Evolutionary conservation across 108 stramenopile species (phyloP).

Genomic region (Cyclotella baltica): DNA sequence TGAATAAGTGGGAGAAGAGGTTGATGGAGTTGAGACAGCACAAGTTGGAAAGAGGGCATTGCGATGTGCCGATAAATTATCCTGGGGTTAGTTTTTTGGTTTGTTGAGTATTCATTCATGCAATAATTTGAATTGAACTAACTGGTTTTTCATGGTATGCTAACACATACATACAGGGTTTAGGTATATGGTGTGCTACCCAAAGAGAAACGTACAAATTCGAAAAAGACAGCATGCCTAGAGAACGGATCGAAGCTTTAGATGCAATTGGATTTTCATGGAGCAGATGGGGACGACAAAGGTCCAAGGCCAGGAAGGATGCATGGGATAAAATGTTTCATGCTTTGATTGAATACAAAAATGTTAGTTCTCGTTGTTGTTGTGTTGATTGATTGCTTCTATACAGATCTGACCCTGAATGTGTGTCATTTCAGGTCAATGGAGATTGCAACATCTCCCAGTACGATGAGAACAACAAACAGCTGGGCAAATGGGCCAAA

Average conservation of each 20-base stretch:
- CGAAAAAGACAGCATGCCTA: conserved; percentile 19
- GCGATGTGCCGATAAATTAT: conserved; percentile 45
- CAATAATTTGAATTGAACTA: no score
- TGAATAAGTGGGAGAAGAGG: conserved; percentile 15
- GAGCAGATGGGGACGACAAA: conserved; percentile 34
- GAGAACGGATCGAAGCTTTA: conserved; percentile 38
- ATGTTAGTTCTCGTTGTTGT: conserved; percentile 3
- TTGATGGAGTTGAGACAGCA: conserved; percentile 5
- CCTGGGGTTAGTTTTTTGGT: conserved; percentile 17
- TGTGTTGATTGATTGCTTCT: not conserved
- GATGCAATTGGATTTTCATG: conserved; percentile 43
- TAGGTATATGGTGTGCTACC: conserved; percentile 40
- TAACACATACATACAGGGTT: not conserved
- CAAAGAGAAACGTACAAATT: conserved; percentile 34
- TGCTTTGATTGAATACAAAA: conserved; percentile 33
- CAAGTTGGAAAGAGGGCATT: conserved; percentile 20
- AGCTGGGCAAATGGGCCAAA: conserved; percentile 50
- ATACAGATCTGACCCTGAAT: not conserved
- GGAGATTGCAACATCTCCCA: conserved; percentile 27
- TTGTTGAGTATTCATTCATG: not conserved
- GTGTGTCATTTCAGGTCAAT: not conserved
- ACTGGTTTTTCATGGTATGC: not conserved
- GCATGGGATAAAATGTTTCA: conserved; percentile 39
- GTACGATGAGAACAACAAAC: conserved; percentile 35
- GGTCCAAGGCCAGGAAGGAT: conserved; percentile 30